These are phyloP conservation scores for Coemansia sp. DNA, from an alignment of 192 early-diverging fungal genomes.

Conservation along the genomic window DNA sequence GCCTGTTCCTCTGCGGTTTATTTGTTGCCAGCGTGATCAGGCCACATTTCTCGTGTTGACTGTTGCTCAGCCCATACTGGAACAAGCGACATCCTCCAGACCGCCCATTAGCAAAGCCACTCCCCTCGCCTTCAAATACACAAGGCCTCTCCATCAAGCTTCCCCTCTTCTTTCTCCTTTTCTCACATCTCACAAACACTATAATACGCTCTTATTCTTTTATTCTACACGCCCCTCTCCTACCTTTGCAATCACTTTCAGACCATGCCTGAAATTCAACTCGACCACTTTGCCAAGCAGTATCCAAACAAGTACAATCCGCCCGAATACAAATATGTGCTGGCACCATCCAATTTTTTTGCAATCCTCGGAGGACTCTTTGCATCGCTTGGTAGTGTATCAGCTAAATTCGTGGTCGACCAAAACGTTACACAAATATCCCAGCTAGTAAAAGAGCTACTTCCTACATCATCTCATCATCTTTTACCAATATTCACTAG, in stretches of 20 bases:
- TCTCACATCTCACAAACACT: not conserved
- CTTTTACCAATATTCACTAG: constrained; percentile 27
- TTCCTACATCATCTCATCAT: constrained; percentile 11
- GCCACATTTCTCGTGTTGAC: too few relatives aligned
- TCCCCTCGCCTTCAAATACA: too few relatives aligned
- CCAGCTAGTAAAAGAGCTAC: constrained; percentile 10
- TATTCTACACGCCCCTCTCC: not conserved
- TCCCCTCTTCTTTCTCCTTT: not conserved
- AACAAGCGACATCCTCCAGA: too few relatives aligned
- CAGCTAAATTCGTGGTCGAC: constrained; percentile 73
- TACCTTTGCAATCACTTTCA: too few relatives aligned
- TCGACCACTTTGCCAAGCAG: constrained; percentile 28
- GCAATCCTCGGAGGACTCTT: constrained; percentile 61
- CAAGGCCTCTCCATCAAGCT: too few relatives aligned
- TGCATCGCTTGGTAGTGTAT: constrained; percentile 74
- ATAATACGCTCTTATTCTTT: not conserved
- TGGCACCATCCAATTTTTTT: constrained; percentile 29
- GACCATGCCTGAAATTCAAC: constrained; percentile 40
- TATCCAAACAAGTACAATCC: constrained; percentile 24
- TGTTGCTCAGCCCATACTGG: too few relatives aligned
- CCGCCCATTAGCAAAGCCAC: too few relatives aligned
- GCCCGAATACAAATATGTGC: constrained; percentile 9
- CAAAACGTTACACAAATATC: not conserved
- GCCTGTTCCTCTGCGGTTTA: too few relatives aligned
- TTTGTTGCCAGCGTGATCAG: too few relatives aligned